A percentile compares a stretch with the other conserved stretches of the same genome.
These are phyloP conservation scores for Macrophomina phaseolina DNA, from an alignment of 2,329 filamentous ascomycete genomes.

Conservation along the genomic window DNA sequence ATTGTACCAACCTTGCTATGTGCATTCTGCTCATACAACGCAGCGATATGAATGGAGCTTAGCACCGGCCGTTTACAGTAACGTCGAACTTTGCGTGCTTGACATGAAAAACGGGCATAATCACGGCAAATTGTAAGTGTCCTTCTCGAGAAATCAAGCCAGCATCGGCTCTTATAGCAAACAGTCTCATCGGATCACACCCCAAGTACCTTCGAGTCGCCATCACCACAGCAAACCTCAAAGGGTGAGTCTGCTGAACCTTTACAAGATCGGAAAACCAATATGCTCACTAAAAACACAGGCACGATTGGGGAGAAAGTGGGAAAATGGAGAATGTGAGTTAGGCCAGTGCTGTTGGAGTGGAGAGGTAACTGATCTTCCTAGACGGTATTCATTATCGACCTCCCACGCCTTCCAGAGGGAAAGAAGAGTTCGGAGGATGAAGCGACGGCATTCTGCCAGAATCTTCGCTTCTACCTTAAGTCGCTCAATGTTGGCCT, in stretches of 20 bases:
- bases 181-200: constrained; percentile 80
- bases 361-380: constrained; percentile 12
- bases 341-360: constrained; percentile 5
- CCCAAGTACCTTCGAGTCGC: constrained; percentile 75
- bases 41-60: constrained; percentile 1
- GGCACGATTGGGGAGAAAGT: constrained; percentile 77
- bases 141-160: neutral
- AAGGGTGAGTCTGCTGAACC: constrained; percentile 62
- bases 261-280: neutral
- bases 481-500: constrained; percentile 68
- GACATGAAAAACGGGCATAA: constrained; percentile 78
- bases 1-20: too few species aligned
- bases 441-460: constrained; percentile 24
- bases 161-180: neutral
- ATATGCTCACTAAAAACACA: neutral
- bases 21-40: neutral
- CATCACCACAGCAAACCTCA: constrained; percentile 85
- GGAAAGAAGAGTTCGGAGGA: constrained; percentile 30
- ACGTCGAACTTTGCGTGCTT: constrained; percentile 78
- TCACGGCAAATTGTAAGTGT: constrained; percentile 78
- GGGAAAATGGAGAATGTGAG: constrained; percentile 83
- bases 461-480: constrained; percentile 74
- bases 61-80: constrained; percentile 48
- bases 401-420: constrained; percentile 69
- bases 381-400: constrained; percentile 82